These are phyloP conservation scores for Penicillium psychrosexuale DNA, from an alignment of 2,329 filamentous ascomycete species.

Conservation along the genomic window DNA sequence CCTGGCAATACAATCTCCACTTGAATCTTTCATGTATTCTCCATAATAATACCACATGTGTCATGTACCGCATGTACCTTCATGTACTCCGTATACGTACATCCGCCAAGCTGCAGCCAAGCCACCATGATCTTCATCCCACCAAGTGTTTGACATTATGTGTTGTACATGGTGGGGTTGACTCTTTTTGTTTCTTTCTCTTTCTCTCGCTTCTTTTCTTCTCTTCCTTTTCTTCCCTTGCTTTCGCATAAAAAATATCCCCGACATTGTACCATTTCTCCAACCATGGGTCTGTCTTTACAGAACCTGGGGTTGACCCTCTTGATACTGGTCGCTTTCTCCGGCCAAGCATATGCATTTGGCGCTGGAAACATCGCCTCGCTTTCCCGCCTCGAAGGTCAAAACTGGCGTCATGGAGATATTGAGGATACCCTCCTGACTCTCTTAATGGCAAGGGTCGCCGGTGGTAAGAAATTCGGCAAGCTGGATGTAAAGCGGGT, in stretches of 20 bases:
- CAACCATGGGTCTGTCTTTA: conserved; percentile 21
- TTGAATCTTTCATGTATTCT: background rate
- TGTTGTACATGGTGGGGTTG: conserved; percentile 9
- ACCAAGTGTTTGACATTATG: conserved; percentile 7
- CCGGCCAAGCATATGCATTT: conserved; percentile 70
- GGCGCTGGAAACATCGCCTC: conserved; percentile 86
- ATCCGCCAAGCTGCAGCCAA: background rate
- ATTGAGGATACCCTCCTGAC: conserved; percentile 87
- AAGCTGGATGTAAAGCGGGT: conserved; percentile 84
- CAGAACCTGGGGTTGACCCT: conserved; percentile 33
- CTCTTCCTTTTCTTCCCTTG: background rate
- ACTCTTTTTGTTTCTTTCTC: background rate
- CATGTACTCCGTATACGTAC: no score
- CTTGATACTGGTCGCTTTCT: conserved; percentile 62
- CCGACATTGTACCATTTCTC: background rate
- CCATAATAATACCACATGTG: no score
- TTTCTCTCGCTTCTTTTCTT: background rate
- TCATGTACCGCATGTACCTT: no score
- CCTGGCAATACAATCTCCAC: background rate
- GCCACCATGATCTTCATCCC: conserved; percentile 2
- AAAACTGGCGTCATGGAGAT: conserved; percentile 88
- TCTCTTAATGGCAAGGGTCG: conserved; percentile 62
- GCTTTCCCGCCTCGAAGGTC: conserved; percentile 74
- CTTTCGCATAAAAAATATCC: background rate
- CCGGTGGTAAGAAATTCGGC: conserved; percentile 76